These are phyloP conservation scores for Globisporangium uncinulatum DNA, from an alignment of 352 stramenopile species.

Conservation along the genomic window DNA sequence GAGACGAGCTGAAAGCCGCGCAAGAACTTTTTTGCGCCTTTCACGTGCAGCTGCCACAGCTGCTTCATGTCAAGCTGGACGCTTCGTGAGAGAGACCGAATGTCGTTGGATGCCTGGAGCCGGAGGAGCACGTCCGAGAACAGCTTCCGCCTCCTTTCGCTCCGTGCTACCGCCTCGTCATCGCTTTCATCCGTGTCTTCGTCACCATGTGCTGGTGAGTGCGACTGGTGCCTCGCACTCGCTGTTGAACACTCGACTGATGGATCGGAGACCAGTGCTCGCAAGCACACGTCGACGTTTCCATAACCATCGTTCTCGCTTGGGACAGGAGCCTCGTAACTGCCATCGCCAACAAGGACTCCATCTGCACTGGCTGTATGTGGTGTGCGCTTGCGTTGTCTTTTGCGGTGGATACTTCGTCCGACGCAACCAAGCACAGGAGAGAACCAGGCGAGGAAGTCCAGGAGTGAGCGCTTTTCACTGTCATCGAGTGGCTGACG, in stretches of 20 bases:
- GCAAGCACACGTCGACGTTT: not conserved
- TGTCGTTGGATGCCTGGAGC: conserved; percentile 4
- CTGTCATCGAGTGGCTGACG: not conserved
- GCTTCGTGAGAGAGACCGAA: not conserved
- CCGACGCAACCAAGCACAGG: conserved; percentile 1
- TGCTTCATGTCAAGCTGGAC: conserved; percentile 6
- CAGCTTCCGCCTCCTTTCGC: not conserved
- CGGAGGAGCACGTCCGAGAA: conserved; percentile 1
- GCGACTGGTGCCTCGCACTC: not conserved
- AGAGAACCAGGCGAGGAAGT: conserved; percentile 7
- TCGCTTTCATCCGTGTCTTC: conserved; percentile 1
- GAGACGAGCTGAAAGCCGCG: conserved; percentile 3
- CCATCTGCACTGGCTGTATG: not conserved
- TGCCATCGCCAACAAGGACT: not conserved
- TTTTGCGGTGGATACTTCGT: conserved; percentile 4
- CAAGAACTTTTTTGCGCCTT: not conserved
- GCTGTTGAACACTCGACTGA: not conserved
- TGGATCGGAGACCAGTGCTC: not conserved
- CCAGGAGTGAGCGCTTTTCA: conserved; percentile 1
- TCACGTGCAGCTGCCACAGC: conserved; percentile 4
- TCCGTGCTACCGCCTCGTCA: not conserved
- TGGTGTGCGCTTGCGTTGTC: not conserved
- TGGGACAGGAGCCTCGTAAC: too few relatives aligned
- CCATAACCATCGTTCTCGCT: not conserved
- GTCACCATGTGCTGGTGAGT: not conserved